phyloP scores from a whole-genome alignment of 495 filamentous ascomycete genomes.

The Penicillium samsonianum region DNA sequence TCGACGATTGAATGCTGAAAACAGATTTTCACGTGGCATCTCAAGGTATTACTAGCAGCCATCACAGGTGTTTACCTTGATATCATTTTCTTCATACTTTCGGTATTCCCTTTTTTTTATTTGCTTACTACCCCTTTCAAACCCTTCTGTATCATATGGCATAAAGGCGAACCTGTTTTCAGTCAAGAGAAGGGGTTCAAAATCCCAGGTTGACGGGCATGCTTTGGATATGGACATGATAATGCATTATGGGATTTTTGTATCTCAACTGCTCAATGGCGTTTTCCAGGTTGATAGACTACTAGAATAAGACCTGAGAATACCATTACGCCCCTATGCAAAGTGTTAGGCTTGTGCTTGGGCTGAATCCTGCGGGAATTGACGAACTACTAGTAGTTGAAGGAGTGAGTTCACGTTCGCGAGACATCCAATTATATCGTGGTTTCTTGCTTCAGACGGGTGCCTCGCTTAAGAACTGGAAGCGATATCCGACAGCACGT shows the following conservation, averaged over 20 bases:
- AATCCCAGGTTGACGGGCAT: neutral
- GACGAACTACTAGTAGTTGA: no score
- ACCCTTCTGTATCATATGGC: slow-evolving; percentile 26
- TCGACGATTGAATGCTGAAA: slow-evolving; percentile 56
- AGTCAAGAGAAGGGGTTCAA: neutral
- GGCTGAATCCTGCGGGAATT: no score
- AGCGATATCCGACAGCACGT: neutral
- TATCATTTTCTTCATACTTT: neutral
- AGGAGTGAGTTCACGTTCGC: no score
- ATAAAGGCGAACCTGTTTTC: slow-evolving; percentile 9
- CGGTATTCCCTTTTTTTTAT: neutral
- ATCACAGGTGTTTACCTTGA: neutral
- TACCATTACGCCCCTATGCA: neutral
- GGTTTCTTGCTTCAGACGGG: no score
- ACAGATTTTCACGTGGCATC: neutral
- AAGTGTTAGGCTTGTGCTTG: no score
- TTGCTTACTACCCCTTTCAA: neutral
- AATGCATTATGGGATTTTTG: neutral
- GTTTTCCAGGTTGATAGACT: neutral
- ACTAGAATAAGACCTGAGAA: neutral
- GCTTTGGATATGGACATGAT: neutral
- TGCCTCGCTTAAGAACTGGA: neutral
- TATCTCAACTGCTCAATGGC: neutral
- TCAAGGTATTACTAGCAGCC: neutral
- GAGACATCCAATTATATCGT: no score